Conservation (phyloP, 2,329 filamentous ascomycete genomes). For the Uncinocarpus reesii region DNA sequence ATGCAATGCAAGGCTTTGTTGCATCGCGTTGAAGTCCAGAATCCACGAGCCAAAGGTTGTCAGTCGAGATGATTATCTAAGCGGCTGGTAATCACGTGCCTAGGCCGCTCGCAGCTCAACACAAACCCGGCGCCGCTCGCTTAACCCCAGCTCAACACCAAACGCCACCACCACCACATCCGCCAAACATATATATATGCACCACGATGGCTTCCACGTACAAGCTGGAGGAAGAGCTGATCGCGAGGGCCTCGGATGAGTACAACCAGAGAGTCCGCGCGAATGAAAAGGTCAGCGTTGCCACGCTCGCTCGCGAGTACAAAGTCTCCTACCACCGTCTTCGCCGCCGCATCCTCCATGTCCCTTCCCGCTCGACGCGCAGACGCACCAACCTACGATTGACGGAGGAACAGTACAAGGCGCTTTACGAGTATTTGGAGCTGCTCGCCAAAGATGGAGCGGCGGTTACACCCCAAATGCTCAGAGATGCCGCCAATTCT, state of each 20-base stretch:
- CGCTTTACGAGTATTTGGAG: conserved; percentile 6
- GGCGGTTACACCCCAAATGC: conserved; percentile 4
- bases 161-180: neutral
- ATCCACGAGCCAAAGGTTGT: too few species aligned
- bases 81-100: neutral
- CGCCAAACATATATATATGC: neutral
- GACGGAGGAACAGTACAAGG: conserved; percentile 9
- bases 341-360: conserved; percentile 7
- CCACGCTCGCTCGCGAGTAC: conserved; percentile 9
- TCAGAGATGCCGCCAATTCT: conserved; percentile 7
- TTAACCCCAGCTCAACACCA: neutral
- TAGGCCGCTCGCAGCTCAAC: neutral
- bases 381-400: conserved; percentile 9
- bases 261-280: conserved; percentile 6
- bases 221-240: conserved; percentile 10
- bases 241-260: conserved; percentile 3
- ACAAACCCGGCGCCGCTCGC: neutral
- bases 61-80: too few species aligned
- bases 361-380: conserved; percentile 11
- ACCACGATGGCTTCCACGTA: conserved; percentile 8
- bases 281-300: conserved; percentile 7
- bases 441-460: conserved; percentile 3
- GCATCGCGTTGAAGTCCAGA: too few species aligned
- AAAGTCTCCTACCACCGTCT: conserved; percentile 12
- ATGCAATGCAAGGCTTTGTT: too few species aligned